phyloP scores from a whole-genome alignment of 148 eudicot genomes.

The Chenopodium berlandieri region DNA sequence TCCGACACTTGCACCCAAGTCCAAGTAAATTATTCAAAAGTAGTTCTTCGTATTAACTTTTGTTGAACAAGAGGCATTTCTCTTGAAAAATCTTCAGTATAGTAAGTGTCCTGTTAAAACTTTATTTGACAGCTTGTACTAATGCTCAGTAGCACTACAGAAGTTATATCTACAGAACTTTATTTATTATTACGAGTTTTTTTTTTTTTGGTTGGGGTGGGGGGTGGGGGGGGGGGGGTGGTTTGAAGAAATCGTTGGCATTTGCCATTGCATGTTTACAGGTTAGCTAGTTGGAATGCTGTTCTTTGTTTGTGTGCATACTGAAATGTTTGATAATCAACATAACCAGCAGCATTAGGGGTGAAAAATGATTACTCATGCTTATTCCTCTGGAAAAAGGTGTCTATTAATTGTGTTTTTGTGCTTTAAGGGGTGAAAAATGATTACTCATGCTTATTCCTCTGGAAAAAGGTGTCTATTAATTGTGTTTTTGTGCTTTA shows the following conservation, averaged over 20 bases:
- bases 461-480: no score
- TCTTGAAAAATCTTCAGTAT: not conserved
- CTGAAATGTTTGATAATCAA: not conserved
- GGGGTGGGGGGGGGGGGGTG: no score
- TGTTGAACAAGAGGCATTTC: not conserved
- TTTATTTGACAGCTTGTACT: not conserved
- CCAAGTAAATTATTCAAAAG: not conserved
- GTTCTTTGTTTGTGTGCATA: not conserved
- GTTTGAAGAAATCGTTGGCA: not conserved
- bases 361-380: not conserved
- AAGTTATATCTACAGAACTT: not conserved
- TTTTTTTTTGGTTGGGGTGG: no score
- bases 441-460: no score
- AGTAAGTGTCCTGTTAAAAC: not conserved
- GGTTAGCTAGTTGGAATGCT: not conserved
- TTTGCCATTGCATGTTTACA: not conserved
- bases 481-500: no score
- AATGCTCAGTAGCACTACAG: not conserved
- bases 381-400: no score
- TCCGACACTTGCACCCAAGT: not conserved
- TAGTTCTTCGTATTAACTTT: not conserved
- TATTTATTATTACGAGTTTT: no score
- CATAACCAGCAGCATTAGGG: not conserved
- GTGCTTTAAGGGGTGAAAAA: no score
- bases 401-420: no score